phyloP scores from a whole-genome alignment of 306 rosid species.

The Medicago ruthenica region DNA sequence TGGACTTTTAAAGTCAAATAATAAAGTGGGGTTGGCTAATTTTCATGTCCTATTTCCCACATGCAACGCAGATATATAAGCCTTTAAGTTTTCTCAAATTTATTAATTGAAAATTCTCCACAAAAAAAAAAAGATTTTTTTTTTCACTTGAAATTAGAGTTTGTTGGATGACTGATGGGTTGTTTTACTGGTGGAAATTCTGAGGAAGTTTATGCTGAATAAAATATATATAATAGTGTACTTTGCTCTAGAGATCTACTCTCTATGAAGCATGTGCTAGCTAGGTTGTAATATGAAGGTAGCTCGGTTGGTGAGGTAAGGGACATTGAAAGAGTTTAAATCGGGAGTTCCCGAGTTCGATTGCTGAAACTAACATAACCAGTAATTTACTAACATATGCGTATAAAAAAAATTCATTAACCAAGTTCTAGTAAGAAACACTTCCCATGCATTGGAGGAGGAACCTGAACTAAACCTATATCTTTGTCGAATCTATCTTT shows the following conservation, averaged over 20 bases:
- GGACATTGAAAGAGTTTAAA: not conserved
- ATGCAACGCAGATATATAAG: not conserved
- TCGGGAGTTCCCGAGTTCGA: not conserved
- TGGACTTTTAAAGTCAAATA: conserved; percentile 18
- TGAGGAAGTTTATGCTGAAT: not conserved
- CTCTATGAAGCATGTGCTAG: not conserved
- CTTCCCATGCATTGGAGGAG: conserved; percentile 28
- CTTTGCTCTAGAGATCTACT: conserved; percentile 32
- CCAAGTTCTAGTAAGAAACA: not conserved
- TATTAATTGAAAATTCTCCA: conserved; percentile 12
- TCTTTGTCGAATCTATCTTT: too few relatives aligned
- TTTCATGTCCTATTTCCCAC: conserved; percentile 7
- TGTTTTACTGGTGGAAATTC: not conserved
- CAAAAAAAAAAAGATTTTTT: not conserved
- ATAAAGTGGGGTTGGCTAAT: conserved; percentile 27
- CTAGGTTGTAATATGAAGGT: not conserved
- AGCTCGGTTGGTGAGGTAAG: not conserved
- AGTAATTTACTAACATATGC: not conserved
- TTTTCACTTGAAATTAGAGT: conserved; percentile 26
- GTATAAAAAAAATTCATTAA: too few relatives aligned
- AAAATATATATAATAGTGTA: not conserved
- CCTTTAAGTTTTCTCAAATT: conserved; percentile 19
- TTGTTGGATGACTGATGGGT: not conserved
- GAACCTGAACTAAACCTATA: not conserved
- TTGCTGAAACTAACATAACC: not conserved